These are phyloP conservation scores for Fusarium sp. DNA, from an alignment of 2,329 filamentous ascomycete species.

Conservation along the genomic window DNA sequence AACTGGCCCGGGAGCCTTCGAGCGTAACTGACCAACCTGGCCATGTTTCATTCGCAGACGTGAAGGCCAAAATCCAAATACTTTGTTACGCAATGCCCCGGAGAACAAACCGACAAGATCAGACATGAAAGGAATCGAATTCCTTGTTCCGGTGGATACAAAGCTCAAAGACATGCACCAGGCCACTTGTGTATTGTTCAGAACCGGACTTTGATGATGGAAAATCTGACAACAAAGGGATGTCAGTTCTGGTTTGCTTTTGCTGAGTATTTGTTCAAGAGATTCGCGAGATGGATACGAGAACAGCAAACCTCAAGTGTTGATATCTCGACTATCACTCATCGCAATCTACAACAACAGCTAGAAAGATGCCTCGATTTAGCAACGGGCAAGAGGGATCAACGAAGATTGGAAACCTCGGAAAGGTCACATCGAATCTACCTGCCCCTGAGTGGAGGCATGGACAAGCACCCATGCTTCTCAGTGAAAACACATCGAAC, in stretches of 20 bases:
- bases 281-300: not conserved
- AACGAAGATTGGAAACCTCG: not conserved
- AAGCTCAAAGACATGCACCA: not conserved
- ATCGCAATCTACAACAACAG: not conserved
- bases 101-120: not conserved
- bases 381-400: not conserved
- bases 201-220: conserved; percentile 4
- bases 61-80: conserved; percentile 8
- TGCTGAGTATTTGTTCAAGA: conserved; percentile 10
- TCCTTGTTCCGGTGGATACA: not conserved
- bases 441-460: not conserved
- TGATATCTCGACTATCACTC: not conserved
- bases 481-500: not conserved
- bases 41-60: not conserved
- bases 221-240: conserved; percentile 5
- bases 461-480: conserved; percentile 1
- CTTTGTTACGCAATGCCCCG: not conserved
- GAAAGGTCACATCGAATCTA: not conserved
- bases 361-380: not conserved
- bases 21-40: not conserved
- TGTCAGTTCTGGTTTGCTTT: not conserved
- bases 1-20: not conserved
- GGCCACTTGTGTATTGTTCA: conserved; percentile 1
- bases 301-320: not conserved
- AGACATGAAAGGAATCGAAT: not conserved